Base-by-base conservation (phyloP, 179 eudicot species). In the Heliamphora pulchella region DNA sequence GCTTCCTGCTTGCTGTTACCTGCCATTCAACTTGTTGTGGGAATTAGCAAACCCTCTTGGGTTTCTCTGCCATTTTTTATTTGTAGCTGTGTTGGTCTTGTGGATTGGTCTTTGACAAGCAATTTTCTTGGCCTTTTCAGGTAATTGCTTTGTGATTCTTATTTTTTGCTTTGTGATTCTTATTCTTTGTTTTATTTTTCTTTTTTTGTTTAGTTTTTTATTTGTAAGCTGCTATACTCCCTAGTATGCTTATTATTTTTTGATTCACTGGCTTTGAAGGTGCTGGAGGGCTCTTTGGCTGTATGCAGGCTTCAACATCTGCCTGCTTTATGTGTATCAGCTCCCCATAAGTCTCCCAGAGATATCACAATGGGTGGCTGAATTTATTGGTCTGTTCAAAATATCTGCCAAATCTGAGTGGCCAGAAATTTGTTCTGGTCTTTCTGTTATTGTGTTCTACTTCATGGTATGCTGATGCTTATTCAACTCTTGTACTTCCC, bases 91-190 rank as follows among this genome's bases (percentile, higher is more conserved):
- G 84, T 96, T 58, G 94, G 98, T 67, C 93, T 96, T 75, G 98
- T 96, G 58, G 93, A 96, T 84, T 96, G 98, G 99, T 96, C 99
- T 71, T 81, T 96, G 83, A 96, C 99, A n/a, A 96, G 97, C 94
- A 96, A 96, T 87, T 94, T 91, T 83, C 89, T 90, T 55, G 98
- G 99, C 81, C 90, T 96, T 84, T 93, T 94, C 89, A 91, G 98
- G 99, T 96, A 81, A 61, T 46, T 68, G 71, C 17, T 78, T 54
- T 77, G 63, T 77, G 10, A 69, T 17, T 64, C 72, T 55, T 53
- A 44, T 64, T 31, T n/a, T 74, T 48, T 31, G 11, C 11, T 65
- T 11, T 58, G n/a, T 31, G 50, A 31, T n/a, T 76, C 57, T 44
- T 81, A 46, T 43, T 81, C 67, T 57, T 8, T 50, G 18, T 44